Base-by-base conservation (phyloP, 225 moss, liverwort and hornwort species). In the Marchantia polymorpha region DNA sequence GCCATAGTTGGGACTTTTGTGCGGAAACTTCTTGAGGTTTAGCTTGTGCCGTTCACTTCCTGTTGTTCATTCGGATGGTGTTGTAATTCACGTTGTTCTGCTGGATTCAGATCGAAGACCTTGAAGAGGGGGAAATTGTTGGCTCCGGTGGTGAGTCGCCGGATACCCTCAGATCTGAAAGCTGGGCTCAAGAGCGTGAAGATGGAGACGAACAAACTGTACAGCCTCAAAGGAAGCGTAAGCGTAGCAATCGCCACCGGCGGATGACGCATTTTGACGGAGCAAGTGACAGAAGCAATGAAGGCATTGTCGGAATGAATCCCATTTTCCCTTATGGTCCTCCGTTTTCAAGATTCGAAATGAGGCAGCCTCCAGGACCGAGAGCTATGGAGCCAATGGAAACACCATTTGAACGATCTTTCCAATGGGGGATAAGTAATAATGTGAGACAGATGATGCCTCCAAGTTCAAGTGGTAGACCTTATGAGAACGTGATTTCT, bases 41-140 rank as follows among this genome's bases (percentile, higher is more conserved):
- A 39, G 39, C 39, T 5, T 39, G 39, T 39, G 39, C 39, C 39
- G 39, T 39, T n/a, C 59, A 20, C 59, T 59, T 15, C 59, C 16
- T 59, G 59, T 17, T 59, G 59, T 59, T 4, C 5, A 59, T 59
- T 39, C 39, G 39, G 39, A 39, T 39, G 39, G 39, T 39, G 39
- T 39, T 39, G 3, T 39, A 5, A 39, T 39, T 39, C 39, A 39
- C 5, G 39, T 39, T 2, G 39, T 39, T 39, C 39, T 39, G 39
- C 47, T 20, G 47, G 15, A 29, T 75, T 26, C 86, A 96, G 94
- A 91, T 80, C 69, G 99, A 99, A 82, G 99, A 95, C 76, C 85
- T 99, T 16, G 99, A 99, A 87, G 99, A 99, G 87, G 99, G 99
- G 51, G 99, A 99, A 81, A 99, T 99, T 81, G 99, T 87, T 69